phyloP scores from a whole-genome alignment of 1,284 basidiomycete species.

The Cryptococcus jaspeensis region DNA sequence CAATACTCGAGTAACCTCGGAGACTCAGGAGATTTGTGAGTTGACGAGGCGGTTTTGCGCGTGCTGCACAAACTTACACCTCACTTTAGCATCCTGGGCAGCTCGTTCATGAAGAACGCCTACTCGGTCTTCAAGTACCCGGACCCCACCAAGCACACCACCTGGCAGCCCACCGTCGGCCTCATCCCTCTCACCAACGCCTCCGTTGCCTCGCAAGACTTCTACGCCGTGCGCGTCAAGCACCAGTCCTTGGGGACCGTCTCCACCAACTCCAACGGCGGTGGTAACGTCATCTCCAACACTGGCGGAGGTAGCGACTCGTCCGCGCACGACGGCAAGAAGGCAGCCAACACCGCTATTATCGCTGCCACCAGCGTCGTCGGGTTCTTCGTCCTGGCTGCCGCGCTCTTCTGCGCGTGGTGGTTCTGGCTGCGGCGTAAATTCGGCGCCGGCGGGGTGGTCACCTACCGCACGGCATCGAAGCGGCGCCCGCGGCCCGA shows the following conservation, averaged over 20 bases:
- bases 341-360: conserved; percentile 38
- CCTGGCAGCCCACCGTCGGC: conserved; percentile 48
- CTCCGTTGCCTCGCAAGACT: conserved; percentile 43
- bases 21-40: conserved; percentile 42
- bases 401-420: conserved; percentile 45
- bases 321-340: conserved; percentile 6
- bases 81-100: conserved; percentile 41
- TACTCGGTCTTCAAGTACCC: conserved; percentile 51
- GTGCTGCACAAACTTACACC: conserved; percentile 2
- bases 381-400: conserved; percentile 45
- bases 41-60: neutral
- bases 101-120: conserved; percentile 49
- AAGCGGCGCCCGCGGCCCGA: conserved; percentile 4
- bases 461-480: conserved; percentile 26
- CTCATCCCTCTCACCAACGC: conserved; percentile 44
- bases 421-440: conserved; percentile 49
- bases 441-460: conserved; percentile 38
- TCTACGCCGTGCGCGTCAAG: conserved; percentile 45
- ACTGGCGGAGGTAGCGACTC: neutral
- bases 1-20: conserved; percentile 38
- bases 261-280: conserved; percentile 24
- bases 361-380: conserved; percentile 40
- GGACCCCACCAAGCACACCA: conserved; percentile 27
- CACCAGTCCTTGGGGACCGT: conserved; percentile 37
- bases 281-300: conserved; percentile 11